phyloP scores from a whole-genome alignment of 352 stramenopile species.

The Pythium rishiriense region DNA sequence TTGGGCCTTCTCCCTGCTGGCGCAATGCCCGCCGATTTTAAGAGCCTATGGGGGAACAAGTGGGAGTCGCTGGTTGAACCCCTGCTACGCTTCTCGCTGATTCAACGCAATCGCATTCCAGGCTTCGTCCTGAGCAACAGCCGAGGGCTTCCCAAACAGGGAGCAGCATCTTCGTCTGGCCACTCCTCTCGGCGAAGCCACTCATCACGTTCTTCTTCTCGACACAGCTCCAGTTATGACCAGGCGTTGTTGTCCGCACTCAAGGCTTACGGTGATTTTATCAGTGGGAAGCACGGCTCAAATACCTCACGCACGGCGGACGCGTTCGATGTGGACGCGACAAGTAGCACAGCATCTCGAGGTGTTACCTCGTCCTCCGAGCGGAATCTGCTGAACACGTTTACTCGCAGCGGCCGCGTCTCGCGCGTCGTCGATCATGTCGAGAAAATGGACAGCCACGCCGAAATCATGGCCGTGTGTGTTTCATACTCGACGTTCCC shows the following conservation, averaged over 20 bases:
- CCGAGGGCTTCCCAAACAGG: constrained; percentile 52
- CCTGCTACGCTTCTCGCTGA: constrained; percentile 70
- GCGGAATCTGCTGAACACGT: constrained; percentile 62
- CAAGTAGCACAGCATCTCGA: background rate
- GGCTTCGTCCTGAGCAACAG: constrained; percentile 58
- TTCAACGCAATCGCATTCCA: constrained; percentile 72
- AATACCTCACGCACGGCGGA: background rate
- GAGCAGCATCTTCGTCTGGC: background rate
- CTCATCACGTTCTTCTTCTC: constrained; percentile 25
- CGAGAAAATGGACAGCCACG: constrained; percentile 69
- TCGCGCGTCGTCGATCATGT: constrained; percentile 63
- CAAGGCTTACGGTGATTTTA: constrained; percentile 74
- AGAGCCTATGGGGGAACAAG: constrained; percentile 67
- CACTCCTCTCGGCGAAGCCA: constrained; percentile 2
- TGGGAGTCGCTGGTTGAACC: constrained; percentile 69
- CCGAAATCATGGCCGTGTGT: constrained; percentile 68
- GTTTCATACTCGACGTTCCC: constrained; percentile 83
- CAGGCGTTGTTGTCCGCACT: constrained; percentile 59
- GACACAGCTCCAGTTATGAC: constrained; percentile 48
- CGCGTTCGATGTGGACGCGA: background rate
- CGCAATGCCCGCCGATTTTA: constrained; percentile 76
- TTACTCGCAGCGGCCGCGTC: constrained; percentile 61
- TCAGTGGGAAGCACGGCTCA: constrained; percentile 35
- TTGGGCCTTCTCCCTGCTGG: constrained; percentile 68
- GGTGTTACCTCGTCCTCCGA: constrained; percentile 18